Evolutionary conservation across 106 monocot genomes (phyloP).

Genomic region (Acanthochlamys bracteata): DNA sequence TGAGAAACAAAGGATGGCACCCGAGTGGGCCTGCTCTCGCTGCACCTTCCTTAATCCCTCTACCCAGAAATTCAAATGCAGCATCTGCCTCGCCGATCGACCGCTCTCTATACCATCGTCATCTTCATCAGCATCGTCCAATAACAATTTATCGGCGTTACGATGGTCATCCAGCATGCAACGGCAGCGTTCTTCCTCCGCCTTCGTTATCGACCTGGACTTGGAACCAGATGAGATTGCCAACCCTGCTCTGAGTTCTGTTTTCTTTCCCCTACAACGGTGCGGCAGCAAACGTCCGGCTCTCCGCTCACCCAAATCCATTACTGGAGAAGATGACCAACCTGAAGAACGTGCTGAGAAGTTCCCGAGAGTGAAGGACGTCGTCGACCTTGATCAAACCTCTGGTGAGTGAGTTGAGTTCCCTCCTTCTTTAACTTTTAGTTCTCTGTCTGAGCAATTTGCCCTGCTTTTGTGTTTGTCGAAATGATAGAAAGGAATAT

Average conservation of each 20-base stretch:
- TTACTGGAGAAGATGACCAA: no score
- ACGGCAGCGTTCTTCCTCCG: no score
- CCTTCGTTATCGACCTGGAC: conserved; percentile 5
- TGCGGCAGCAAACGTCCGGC: conserved; percentile 40
- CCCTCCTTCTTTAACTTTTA: no score
- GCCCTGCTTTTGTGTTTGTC: no score
- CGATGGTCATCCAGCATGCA: conserved; percentile 20
- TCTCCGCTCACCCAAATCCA: background rate
- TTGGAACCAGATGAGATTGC: conserved; percentile 31
- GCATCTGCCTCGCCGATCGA: conserved; percentile 45
- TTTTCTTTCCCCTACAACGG: conserved; percentile 60
- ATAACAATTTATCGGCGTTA: background rate
- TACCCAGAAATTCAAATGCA: conserved; percentile 39
- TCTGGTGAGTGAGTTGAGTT: background rate
- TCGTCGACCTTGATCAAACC: background rate
- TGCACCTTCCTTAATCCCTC: conserved; percentile 85
- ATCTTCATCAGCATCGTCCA: conserved; percentile 15
- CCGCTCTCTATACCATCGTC: background rate
- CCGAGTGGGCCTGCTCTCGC: conserved; percentile 60
- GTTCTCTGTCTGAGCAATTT: no score
- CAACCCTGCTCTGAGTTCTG: conserved; percentile 39
- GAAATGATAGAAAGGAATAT: no score
- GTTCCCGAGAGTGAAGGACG: background rate
- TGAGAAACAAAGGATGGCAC: no score
- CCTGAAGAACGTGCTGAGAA: no score